Evolutionary conservation across 805 yeast genomes (phyloP).

Genomic region (Torulaspora maleeae): DNA sequence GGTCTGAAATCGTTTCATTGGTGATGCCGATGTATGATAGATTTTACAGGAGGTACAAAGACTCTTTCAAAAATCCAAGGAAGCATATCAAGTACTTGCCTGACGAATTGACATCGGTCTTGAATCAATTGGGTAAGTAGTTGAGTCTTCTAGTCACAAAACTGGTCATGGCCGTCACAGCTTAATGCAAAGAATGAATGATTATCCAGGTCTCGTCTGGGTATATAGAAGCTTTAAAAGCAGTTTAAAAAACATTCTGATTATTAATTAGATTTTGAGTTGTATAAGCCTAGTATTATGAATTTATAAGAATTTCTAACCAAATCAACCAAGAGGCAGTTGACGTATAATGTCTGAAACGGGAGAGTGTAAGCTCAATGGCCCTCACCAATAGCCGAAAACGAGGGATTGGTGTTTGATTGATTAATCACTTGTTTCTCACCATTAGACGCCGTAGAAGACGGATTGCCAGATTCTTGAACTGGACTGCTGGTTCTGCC

Average conservation of each 20-base stretch:
- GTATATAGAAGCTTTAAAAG: too few relatives aligned
- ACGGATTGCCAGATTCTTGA: slow-evolving; percentile 1
- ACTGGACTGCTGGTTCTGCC: slow-evolving; percentile 2
- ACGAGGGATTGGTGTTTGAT: background rate
- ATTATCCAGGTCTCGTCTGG: too few relatives aligned
- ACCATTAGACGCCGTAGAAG: slow-evolving; percentile 5
- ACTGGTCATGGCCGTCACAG: background rate
- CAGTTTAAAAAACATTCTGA: too few relatives aligned
- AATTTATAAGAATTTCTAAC: background rate
- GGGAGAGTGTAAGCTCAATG: too few relatives aligned
- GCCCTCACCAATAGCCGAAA: too few relatives aligned
- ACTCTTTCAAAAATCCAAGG: slow-evolving; percentile 35
- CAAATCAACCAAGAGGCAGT: too few relatives aligned
- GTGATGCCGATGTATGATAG: slow-evolving; percentile 81
- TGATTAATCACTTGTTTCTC: slow-evolving; percentile 12
- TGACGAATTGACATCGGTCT: slow-evolving; percentile 26
- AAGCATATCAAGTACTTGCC: slow-evolving; percentile 38
- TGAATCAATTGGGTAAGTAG: slow-evolving; percentile 28
- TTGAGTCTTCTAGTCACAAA: background rate
- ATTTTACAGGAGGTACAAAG: slow-evolving; percentile 62
- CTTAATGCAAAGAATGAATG: too few relatives aligned
- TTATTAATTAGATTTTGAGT: too few relatives aligned
- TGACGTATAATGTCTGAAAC: too few relatives aligned
- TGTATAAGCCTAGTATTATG: background rate
- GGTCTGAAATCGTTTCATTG: slow-evolving; percentile 63